Evolutionary conservation across 306 rosid species (phyloP), one percentile per base, ranked within the genome.

Genomic region (Herpetospermum pedunculosum): DNA sequence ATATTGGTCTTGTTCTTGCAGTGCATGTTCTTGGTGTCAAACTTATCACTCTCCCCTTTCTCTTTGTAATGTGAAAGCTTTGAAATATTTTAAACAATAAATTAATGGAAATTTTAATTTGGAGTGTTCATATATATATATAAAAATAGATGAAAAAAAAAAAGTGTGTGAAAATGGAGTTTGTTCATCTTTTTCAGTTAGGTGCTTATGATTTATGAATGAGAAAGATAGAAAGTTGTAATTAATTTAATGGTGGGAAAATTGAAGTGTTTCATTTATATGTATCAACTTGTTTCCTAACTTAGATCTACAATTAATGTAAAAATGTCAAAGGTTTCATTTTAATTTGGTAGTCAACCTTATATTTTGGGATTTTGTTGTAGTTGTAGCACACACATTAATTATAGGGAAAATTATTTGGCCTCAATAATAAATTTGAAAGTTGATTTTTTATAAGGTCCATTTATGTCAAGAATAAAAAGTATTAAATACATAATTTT

Each of bases 31-130:
- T 55, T 55, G 65, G 32, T 32, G 69, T 60, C 69, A 60, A 60
- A 60, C 14, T 60, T 32, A 32, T 60, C 26, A 18, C 9, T 64
- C 71, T 38, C 30, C 14, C 32, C 13, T 25, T 41, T 41, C 26
- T 46, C 57, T 38, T 28, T 70, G 16, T 18, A 30, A 29, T 69
- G 74, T 44, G 74, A 69, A 69, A 69, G 74, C 55, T 69, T 69
- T 69, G 74, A 69, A 69, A 26, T 47, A 37, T 63, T 54, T 38
- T 14, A 23, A 40, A 23, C 8, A 68, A 8, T 69, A 25, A 2
- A 11, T 44, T 26, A 41, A 67, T 67, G 72, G 34, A 65, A 5
- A 4, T 18, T 4, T 34, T 25, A 55, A 25, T 55, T 25, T 18
- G 44, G 8, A 63, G 70, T 16, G 12, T 59, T 59, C 67, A 30